Conservation (phyloP, 495 filamentous ascomycete species). For the Annulohypoxylon moriforme region DNA sequence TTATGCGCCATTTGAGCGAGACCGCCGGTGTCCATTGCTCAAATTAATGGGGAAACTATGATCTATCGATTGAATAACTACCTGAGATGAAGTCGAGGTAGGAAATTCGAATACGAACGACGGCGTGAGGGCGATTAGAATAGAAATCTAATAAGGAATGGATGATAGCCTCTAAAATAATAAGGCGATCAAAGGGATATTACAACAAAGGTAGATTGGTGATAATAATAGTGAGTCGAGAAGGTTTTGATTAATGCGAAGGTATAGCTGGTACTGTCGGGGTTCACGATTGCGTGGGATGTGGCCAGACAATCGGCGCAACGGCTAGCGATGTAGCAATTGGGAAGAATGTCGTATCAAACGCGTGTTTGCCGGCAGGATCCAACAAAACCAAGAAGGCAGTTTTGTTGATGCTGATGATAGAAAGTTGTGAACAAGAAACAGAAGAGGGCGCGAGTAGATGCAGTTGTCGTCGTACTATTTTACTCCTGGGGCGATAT, state of each 20-base stretch:
- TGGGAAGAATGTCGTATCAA: conserved; percentile 49
- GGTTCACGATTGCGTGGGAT: conserved; percentile 17
- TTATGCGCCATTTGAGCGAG: conserved; percentile 99
- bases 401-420: conserved; percentile 36
- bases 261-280: conserved; percentile 26
- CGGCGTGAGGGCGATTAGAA: conserved; percentile 42
- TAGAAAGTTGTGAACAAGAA: conserved; percentile 49
- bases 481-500: conserved; percentile 38
- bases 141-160: conserved; percentile 50
- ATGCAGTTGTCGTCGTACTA: conserved; percentile 31
- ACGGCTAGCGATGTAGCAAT: conserved; percentile 43
- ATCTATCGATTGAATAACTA: conserved; percentile 37
- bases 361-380: conserved; percentile 42
- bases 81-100: conserved; percentile 27
- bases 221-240: conserved; percentile 31
- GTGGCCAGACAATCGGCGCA: conserved; percentile 22
- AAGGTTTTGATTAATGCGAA: conserved; percentile 44
- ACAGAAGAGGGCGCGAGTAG: conserved; percentile 43
- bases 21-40: conserved; percentile 98
- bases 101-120: conserved; percentile 25
- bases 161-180: conserved; percentile 46
- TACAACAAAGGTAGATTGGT: conserved; percentile 46
- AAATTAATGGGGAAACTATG: conserved; percentile 49
- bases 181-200: conserved; percentile 46
- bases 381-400: conserved; percentile 40